Evolutionary conservation across 257 asterid genomes (phyloP), one percentile per base, ranked within the genome.

Genomic region (Solanum arcanum): DNA sequence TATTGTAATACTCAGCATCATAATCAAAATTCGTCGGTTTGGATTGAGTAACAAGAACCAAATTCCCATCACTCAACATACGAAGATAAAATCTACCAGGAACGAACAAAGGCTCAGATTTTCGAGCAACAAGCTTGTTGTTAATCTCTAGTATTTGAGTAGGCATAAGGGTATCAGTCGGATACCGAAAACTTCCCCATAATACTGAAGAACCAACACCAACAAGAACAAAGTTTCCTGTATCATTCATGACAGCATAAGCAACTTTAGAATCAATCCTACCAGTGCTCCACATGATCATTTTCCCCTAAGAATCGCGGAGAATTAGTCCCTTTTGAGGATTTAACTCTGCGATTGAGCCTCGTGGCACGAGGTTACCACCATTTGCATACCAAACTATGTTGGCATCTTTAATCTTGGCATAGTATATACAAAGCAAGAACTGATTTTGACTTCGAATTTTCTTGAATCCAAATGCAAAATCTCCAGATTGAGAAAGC

Each of bases 151-250:
- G 29, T 6, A 41, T 66, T 16, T 90, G 91, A 3, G 84, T 56
- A 2, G 92, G 93, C 90, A 91, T 42, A 46, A 91, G 4, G 13
- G 92, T 91, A 87, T 91, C 93, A 12, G 89, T 62, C 5, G 89
- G 92, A 68, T 88, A 6, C 10, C 75, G 16, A 23, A 95, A 94
- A 76, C 93, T 95, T 47, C 92, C 90, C 98, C 98, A 95, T 27
- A 94, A 12, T 84, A 83, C 1, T 4, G 73, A 7, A 12, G 92
- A 86, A 76, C 87, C 89, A 5, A 27, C 18, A 2, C 89, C 64
- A n/a, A 21, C 42, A 1, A 95, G 87, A 29, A 90, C 89, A 41
- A 95, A 89, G 76, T 94, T 93, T 25, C 97, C 97, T 0, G 96
- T 91, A 64, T 94, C n/a, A n/a, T n/a, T n/a, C n/a, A n/a, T n/a